A percentile compares a stretch with the other conserved stretches of the same genome.
Evolutionary conservation across 305 asterid species (phyloP).

Genomic region (Fraxinus angustifolia): DNA sequence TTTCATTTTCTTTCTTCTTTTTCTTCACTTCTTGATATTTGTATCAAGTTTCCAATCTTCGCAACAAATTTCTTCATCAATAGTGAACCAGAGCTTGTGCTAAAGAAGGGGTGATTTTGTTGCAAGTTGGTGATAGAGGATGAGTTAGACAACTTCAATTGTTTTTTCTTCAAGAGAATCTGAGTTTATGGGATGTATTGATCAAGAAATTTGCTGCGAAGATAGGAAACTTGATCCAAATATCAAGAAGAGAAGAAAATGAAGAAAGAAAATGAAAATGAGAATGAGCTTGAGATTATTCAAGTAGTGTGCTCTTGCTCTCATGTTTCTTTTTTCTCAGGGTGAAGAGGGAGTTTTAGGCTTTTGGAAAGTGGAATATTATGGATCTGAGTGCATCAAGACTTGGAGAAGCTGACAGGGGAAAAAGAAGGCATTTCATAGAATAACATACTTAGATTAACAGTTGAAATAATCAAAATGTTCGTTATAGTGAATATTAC

Average conservation of each 20-base stretch:
- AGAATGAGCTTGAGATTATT: background rate
- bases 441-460: no score
- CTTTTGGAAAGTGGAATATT: background rate
- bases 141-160: slow-evolving; percentile 26
- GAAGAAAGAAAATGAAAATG: background rate
- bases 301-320: background rate
- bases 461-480: no score
- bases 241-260: slow-evolving; percentile 8
- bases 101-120: slow-evolving; percentile 57
- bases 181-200: slow-evolving; percentile 16
- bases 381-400: background rate
- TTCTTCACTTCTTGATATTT: background rate
- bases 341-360: background rate
- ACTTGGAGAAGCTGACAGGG: background rate
- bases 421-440: background rate
- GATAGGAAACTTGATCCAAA: background rate
- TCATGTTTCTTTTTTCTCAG: background rate
- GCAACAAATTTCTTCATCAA: background rate
- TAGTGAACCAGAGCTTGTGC: slow-evolving; percentile 65
- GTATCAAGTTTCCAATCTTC: background rate
- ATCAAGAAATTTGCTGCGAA: background rate
- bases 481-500: no score
- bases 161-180: slow-evolving; percentile 18
- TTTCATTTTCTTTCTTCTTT: background rate
- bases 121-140: slow-evolving; percentile 34